Conservation (phyloP, 345 rosid genomes). For the Citrus mangshanensis region DNA sequence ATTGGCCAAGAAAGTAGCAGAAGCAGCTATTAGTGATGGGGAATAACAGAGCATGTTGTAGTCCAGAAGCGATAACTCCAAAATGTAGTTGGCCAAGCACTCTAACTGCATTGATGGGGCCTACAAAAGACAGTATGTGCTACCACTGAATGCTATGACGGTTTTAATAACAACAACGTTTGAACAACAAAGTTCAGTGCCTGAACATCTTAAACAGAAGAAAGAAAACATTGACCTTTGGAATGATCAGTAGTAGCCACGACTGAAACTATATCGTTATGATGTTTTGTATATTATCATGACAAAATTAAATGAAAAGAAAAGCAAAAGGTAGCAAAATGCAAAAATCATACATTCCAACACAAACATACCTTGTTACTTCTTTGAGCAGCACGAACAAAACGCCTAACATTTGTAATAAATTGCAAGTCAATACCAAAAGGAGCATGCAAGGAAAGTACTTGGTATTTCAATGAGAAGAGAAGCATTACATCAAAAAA, state of each 20-base stretch:
- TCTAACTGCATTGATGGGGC: constrained; percentile 32
- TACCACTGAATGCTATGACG: neutral
- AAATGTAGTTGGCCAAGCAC: constrained; percentile 34
- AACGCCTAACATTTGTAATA: constrained; percentile 19
- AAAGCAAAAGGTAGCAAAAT: neutral
- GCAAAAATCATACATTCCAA: neutral
- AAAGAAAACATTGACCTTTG: neutral
- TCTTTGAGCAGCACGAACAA: constrained; percentile 23
- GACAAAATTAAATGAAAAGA: neutral
- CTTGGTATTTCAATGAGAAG: neutral
- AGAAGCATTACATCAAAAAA: constrained; percentile 59
- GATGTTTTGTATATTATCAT: neutral
- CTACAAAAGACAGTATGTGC: constrained; percentile 6
- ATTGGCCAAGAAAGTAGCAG: constrained; percentile 36
- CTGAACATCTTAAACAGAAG: neutral
- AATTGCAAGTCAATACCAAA: neutral
- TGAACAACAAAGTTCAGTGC: neutral
- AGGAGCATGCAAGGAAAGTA: neutral
- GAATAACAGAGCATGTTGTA: constrained; percentile 28
- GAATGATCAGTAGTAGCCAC: neutral
- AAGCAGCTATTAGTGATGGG: constrained; percentile 34
- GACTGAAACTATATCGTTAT: neutral
- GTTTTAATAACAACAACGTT: neutral
- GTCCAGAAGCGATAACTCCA: constrained; percentile 34
- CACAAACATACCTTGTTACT: constrained; percentile 19